phyloP scores from a whole-genome alignment of 345 rosid species.

The Stellera chamaejasme region DNA sequence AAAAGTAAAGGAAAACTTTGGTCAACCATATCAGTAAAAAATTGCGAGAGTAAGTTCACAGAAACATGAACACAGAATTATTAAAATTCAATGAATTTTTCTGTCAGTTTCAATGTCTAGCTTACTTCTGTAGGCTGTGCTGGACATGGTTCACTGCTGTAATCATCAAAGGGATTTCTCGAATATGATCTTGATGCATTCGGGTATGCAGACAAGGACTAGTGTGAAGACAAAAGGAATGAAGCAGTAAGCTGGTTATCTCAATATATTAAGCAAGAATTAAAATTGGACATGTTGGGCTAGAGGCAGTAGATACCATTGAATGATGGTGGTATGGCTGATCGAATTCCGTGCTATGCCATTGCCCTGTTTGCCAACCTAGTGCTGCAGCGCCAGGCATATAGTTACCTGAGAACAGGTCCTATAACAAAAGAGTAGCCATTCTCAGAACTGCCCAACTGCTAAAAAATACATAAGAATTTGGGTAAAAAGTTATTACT shows the following conservation, averaged over 20 bases:
- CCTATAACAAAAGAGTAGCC: conserved; percentile 36
- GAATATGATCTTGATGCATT: conserved; percentile 31
- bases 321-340: conserved; percentile 45
- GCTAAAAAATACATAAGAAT: conserved; percentile 5
- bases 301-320: conserved; percentile 33
- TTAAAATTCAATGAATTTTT: background rate
- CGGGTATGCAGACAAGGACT: conserved; percentile 34
- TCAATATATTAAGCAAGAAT: background rate
- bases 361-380: conserved; percentile 39
- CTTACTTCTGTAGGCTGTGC: conserved; percentile 33
- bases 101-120: conserved; percentile 3
- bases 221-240: conserved; percentile 9
- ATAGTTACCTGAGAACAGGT: conserved; percentile 56
- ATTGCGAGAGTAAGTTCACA: background rate
- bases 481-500: conserved; percentile 26
- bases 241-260: background rate
- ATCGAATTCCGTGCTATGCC: conserved; percentile 39
- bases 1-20: background rate
- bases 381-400: conserved; percentile 28
- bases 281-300: background rate
- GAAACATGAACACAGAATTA: background rate
- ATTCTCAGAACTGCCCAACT: conserved; percentile 10
- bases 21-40: background rate
- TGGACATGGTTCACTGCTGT: conserved; percentile 26
- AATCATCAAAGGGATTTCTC: conserved; percentile 71